These are phyloP conservation scores for Ulota crispa DNA, from an alignment of 225 moss, liverwort and hornwort species.

Conservation along the genomic window DNA sequence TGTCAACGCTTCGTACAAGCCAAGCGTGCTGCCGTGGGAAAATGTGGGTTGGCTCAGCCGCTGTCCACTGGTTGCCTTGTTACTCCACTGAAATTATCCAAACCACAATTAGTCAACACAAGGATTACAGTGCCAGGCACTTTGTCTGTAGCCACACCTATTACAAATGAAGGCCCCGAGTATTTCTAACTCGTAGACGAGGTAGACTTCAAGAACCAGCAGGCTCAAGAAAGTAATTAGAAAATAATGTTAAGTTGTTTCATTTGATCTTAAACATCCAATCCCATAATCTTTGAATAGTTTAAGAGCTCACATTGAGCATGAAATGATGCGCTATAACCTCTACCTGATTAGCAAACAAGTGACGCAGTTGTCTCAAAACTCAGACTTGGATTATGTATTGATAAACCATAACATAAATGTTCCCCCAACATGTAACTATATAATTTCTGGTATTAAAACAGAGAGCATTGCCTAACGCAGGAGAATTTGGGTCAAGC, in stretches of 20 bases:
- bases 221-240: background rate
- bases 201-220: background rate
- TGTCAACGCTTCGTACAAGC: conserved; percentile 87
- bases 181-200: background rate
- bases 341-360: background rate
- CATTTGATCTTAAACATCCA: background rate
- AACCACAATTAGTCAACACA: background rate
- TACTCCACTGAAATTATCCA: conserved; percentile 68
- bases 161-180: background rate
- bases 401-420: background rate
- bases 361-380: background rate
- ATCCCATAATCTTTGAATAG: background rate
- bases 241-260: background rate
- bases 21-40: conserved; percentile 82
- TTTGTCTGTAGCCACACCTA: background rate
- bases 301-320: background rate
- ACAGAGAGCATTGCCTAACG: background rate
- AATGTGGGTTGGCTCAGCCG: conserved; percentile 72
- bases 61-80: conserved; percentile 39
- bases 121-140: background rate
- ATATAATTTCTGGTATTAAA: background rate
- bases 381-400: background rate
- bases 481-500: background rate
- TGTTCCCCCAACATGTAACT: background rate
- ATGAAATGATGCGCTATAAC: background rate